A percentile compares a stretch with the other conserved stretches of the same genome.
phyloP scores from a whole-genome alignment of 2,329 filamentous ascomycete species.

The Neurospora sp. region DNA sequence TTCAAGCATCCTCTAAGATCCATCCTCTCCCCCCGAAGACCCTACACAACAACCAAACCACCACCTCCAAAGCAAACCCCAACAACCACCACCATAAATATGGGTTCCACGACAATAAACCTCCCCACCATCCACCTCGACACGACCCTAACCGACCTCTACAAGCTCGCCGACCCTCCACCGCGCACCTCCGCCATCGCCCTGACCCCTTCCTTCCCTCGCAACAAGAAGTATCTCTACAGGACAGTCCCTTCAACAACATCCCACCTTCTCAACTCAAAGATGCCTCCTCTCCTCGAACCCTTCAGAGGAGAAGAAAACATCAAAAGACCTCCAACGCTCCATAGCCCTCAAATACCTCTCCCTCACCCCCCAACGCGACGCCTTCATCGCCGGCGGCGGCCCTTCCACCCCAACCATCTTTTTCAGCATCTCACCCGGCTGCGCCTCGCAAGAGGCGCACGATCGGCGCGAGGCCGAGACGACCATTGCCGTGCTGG shows the following conservation, averaged over 20 bases:
- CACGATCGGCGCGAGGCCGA: conserved; percentile 22
- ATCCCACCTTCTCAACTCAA: conserved; percentile 12
- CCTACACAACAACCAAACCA: not conserved
- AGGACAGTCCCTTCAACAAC: conserved; percentile 24
- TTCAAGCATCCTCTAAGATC: not conserved
- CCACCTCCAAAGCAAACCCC: not conserved
- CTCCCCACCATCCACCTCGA: conserved; percentile 25
- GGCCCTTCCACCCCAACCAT: conserved; percentile 15
- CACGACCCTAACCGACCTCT: conserved; percentile 26
- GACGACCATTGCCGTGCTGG: conserved; percentile 21
- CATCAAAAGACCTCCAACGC: conserved; percentile 11
- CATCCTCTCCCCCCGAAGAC: not conserved
- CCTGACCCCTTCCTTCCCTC: conserved; percentile 21
- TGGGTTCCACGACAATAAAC: conserved; percentile 1
- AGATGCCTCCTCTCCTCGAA: not conserved
- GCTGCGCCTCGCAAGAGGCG: conserved; percentile 12
- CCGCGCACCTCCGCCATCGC: conserved; percentile 13
- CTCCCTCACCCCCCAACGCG: conserved; percentile 26
- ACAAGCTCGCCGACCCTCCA: conserved; percentile 17
- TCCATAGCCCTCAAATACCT: conserved; percentile 25
- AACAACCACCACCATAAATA: not conserved
- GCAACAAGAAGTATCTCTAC: conserved; percentile 28
- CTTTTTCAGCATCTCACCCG: conserved; percentile 21
- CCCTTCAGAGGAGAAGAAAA: not conserved
- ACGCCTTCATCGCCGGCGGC: conserved; percentile 23